Base-by-base conservation (phyloP, 352 stramenopile genomes). In the Phytophthora fragariae region DNA sequence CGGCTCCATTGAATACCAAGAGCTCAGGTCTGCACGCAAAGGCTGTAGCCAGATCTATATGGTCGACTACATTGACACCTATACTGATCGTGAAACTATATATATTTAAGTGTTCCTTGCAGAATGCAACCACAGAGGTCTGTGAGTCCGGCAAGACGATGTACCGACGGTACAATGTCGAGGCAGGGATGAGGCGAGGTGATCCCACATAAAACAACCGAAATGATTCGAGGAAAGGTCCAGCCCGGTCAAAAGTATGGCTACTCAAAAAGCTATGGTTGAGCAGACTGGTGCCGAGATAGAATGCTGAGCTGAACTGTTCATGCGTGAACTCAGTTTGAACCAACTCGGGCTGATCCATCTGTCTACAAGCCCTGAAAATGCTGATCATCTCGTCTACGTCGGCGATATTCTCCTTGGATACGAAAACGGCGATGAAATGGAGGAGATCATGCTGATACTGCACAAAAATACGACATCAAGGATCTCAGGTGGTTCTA, bases 401-500 rank as follows among this genome's bases (percentile, higher is more conserved):
- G 41, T 64, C 57, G 57, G 57, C 24, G 57, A 64, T 14, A 46
- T 64, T 8, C 49, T 67, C 31, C 19, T 59, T n/a, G 31, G 47
- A 11, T 67, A 67, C 15, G 10, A 67, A 8, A 29, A 67, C 1
- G 17, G 2, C 2, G 49, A 31, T 4, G 33, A 44, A 6, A 59
- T 59, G 33, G 31, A 35, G 5, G n/a, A 60, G 19, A 6, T 68
- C 3, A 56, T 68, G 33, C 5, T 9, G 2, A 15, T 7, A 0
- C 39, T 61, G 1, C 62, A 68, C 1, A 11, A 41, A 12, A 68
- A 24, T 68, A 68, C 7, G 14, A 27, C 14, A 61, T 68, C 52
- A 68, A 68, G 12, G 52, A 61, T 17, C 27, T 62, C 4, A 39
- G 62, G 39, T 68, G 62, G 62, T 62, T 68, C 29, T 68, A 2